Conservation (phyloP, 768 basidiomycete species). For the Mycena sanguinolenta region DNA sequence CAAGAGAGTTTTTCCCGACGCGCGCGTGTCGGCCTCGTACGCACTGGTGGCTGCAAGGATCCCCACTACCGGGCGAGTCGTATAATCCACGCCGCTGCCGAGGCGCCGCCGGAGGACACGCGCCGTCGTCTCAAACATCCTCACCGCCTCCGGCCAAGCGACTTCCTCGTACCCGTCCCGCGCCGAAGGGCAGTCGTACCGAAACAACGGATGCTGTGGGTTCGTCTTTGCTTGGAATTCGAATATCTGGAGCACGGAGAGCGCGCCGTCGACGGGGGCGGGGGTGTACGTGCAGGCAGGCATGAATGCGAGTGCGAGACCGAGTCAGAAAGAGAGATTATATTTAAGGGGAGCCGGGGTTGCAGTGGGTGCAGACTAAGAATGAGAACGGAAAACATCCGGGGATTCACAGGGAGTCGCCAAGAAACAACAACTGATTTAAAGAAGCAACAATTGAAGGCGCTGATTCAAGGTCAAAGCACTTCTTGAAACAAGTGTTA, state of each 20-base stretch:
- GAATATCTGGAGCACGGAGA: constrained; percentile 8
- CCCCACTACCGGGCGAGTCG: constrained; percentile 9
- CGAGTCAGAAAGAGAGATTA: too few relatives aligned
- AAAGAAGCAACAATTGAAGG: too few relatives aligned
- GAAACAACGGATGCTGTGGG: constrained; percentile 13
- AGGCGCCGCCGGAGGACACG: constrained; percentile 3
- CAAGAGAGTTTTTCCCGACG: too few relatives aligned
- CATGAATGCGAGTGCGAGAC: neutral
- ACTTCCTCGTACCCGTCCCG: constrained; percentile 2
- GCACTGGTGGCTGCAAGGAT: constrained; percentile 17
- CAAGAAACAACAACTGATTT: too few relatives aligned
- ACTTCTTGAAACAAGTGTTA: too few relatives aligned
- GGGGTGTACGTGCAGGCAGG: constrained; percentile 8
- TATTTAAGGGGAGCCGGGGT: too few relatives aligned
- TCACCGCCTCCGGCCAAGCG: constrained; percentile 15
- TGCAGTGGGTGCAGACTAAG: too few relatives aligned
- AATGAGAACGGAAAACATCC: too few relatives aligned
- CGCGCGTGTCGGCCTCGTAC: too few relatives aligned
- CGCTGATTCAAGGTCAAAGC: too few relatives aligned
- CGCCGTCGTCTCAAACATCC: constrained; percentile 16
- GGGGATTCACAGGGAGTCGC: too few relatives aligned
- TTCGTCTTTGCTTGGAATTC: constrained; percentile 22
- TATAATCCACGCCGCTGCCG: neutral
- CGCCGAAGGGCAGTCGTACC: constrained; percentile 6
- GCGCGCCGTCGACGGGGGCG: neutral